Evolutionary conservation across 805 yeast species (phyloP).

Genomic region (Myxozyma sirexii): DNA sequence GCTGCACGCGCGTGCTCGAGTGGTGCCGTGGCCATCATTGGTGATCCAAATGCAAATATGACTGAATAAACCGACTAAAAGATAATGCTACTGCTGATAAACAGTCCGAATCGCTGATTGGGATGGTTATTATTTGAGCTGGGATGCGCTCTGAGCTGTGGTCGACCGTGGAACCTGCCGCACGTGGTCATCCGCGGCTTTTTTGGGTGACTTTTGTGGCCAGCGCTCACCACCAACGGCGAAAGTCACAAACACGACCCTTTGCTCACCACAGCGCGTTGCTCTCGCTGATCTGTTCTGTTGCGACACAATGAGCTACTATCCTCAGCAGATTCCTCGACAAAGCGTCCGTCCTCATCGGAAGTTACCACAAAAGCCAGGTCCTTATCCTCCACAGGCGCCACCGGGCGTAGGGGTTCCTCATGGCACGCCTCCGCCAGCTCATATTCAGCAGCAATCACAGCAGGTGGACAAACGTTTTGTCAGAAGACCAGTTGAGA

Average conservation of each 20-base stretch:
- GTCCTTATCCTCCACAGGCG: conserved; percentile 9
- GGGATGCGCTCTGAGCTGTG: neutral
- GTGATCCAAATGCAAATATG: neutral
- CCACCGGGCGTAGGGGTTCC: conserved; percentile 37
- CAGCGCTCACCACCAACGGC: neutral
- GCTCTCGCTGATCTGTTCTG: neutral
- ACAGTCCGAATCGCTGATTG: neutral
- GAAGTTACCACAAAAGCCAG: conserved; percentile 3
- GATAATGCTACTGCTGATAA: neutral
- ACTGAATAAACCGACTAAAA: neutral
- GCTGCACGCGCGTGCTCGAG: conserved; percentile 60
- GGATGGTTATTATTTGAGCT: neutral
- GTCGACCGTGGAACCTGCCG: neutral
- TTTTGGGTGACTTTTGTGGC: neutral
- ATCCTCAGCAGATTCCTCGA: conserved; percentile 4
- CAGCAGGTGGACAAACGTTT: conserved; percentile 33
- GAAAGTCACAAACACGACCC: neutral
- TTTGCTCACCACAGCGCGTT: neutral
- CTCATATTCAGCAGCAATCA: conserved; percentile 20
- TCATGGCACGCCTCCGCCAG: conserved; percentile 23
- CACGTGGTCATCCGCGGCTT: conserved; percentile 1
- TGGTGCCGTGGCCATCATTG: conserved; percentile 8
- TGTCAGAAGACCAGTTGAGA: conserved; percentile 54
- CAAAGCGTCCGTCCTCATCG: conserved; percentile 8
- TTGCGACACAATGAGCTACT: conserved; percentile 8